Evolutionary conservation across 805 yeast species (phyloP), one percentile per base, ranked within the genome.

Genomic region (Hanseniaspora osmophila): DNA sequence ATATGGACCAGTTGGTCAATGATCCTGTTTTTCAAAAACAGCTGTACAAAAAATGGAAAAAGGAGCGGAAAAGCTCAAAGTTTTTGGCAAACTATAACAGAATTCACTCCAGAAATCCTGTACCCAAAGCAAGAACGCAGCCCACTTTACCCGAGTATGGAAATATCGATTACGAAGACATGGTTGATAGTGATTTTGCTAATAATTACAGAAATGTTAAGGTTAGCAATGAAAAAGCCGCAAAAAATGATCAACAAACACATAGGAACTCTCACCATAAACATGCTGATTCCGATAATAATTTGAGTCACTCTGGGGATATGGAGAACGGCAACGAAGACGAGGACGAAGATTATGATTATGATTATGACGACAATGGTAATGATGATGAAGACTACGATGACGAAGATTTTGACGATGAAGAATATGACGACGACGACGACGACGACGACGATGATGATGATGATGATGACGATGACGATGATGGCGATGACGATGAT

Each of bases 381-480:
- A 47, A 47, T 12, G 49, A 49, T 6, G 49, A 41, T 13, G 52
- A 49, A 3, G 4, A 51, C 12, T 15, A 41, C 16, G 33, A 33
- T 35, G 39, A 42, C 17, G 44, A 33, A 2, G 40, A 42, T 2
- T 6, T 10, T 10, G 45, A 30, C 37, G 46, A 35, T 35, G 42
- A 43, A 7, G 53, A 49, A 22, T 46, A 47, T 10, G 42, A 43
- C 10, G 44, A 47, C 11, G 47, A 43, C 15, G 49, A 50, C 1
- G 52, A 51, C 32, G 52, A 45, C 10, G 48, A 48, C 17, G 50
- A 45, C 27, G 49, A 48, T 16, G 48, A 47, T 9, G 50, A 42
- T 15, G 52, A 49, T 2, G 48, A 49, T 2, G 52, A 51, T 10
- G 48, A 47, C 15, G 49, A 40, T 1, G 46, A 33, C 17, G 40